Base-by-base conservation (phyloP, 2,329 filamentous ascomycete species). In the Hypoxylon sp. region DNA sequence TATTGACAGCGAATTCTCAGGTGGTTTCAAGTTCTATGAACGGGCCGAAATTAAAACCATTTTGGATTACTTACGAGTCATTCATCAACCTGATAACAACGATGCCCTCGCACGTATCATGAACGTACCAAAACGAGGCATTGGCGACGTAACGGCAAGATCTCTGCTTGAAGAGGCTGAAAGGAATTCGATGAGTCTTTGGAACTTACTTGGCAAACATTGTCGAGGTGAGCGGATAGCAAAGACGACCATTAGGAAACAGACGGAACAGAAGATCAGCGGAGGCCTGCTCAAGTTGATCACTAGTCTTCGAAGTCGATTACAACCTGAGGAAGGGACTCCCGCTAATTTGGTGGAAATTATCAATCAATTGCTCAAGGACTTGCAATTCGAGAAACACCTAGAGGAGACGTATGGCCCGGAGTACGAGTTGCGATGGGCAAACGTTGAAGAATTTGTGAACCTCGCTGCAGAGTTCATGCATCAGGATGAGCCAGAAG, bases 11-110 rank as follows among this genome's bases (percentile, higher is more conserved):
- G 41, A 46, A 23, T 37, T 19, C 5, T 53, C 52, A 81, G 80
- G 88, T 37, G 95, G 96, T 1, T 88, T 89, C 67, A 91, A 92
- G 63, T 99, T 99, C 77, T 98, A 96, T 74, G 96, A 99, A 71
- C 89, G 96, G 54, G 86, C 88, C 2, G 95, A 99, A 76, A 91
- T 98, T 75, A 96, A 96, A 77, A 85, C 93, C 5, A 77, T 98
- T 0, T 80, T 98, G 3, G 94, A 97, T 76, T 98, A 99, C 76
- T 83, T 98, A 12, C 88, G 94, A 30, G 90, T 96, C 2, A 88
- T 97, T 30, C 88, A 92, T 73, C 91, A 96, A 67, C 92, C 94
- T 1, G 86, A 92, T 47, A 94, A 96, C 75, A 97, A 94, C 71
- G 94, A 97, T 75, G 93, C 93, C 0, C 80, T 98, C 0, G 87